A percentile compares a stretch with the other conserved stretches of the same genome.
Evolutionary conservation across 306 rosid genomes (phyloP).

Genomic region (Cyclanthera cordifolia): DNA sequence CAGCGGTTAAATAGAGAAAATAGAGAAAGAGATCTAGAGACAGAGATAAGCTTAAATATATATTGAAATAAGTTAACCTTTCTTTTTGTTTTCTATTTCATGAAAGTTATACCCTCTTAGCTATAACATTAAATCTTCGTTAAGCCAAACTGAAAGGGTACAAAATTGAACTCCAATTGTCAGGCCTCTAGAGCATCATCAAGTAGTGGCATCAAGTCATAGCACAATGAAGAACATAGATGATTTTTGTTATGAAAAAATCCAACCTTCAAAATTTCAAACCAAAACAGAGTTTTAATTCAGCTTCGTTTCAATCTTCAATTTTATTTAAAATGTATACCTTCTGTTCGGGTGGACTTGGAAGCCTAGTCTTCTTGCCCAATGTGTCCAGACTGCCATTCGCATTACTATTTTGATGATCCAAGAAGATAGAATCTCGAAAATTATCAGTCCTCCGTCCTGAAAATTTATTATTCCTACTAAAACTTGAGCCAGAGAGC

Average conservation of each 20-base stretch:
- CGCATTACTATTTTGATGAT: conserved; percentile 22
- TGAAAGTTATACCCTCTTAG: not conserved
- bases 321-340: conserved; percentile 21
- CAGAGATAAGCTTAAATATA: not conserved
- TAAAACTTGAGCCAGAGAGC: conserved; percentile 36
- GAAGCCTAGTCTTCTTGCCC: conserved; percentile 37
- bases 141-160: not conserved
- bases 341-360: conserved; percentile 75
- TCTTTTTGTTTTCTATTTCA: not conserved
- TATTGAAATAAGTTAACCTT: not conserved
- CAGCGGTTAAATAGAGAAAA: not conserved
- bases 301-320: not conserved
- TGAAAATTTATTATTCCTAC: conserved; percentile 33
- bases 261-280: not conserved
- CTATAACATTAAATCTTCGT: not conserved
- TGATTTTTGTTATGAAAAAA: not conserved
- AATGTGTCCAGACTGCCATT: conserved; percentile 34
- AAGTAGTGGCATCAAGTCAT: not conserved
- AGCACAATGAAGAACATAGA: not conserved
- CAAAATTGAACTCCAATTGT: not conserved
- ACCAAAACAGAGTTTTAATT: not conserved
- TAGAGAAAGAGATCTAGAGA: not conserved
- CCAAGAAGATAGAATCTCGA: conserved; percentile 27
- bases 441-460: conserved; percentile 38
- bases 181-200: not conserved